Percentiles rank a stretch among this genome's conserved stretches.
Evolutionary conservation across 495 filamentous ascomycete species (phyloP).

Genomic region (Cryomyces antarcticus): DNA sequence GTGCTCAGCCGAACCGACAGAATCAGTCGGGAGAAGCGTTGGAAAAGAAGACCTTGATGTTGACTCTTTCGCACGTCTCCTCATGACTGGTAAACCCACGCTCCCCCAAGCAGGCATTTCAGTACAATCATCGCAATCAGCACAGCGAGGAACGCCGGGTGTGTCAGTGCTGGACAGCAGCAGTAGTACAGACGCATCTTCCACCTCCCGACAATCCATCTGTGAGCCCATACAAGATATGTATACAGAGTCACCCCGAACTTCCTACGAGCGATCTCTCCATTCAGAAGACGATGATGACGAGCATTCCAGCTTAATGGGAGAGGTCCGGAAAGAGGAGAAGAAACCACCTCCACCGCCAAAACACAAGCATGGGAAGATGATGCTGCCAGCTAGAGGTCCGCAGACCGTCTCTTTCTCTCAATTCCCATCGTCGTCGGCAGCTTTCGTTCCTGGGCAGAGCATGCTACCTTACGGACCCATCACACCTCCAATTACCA

Average conservation of each 20-base stretch:
- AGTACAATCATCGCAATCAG: not conserved
- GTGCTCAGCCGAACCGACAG: not conserved
- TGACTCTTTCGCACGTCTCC: slow-evolving; percentile 19
- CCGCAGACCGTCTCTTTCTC: slow-evolving; percentile 19
- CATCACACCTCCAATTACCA: not conserved
- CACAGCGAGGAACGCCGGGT: not conserved
- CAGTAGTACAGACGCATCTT: slow-evolving; percentile 20
- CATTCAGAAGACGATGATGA: slow-evolving; percentile 16
- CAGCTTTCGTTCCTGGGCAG: slow-evolving; percentile 2
- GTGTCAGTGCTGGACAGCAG: slow-evolving; percentile 12
- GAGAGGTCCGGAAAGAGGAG: slow-evolving; percentile 2
- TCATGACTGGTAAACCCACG: slow-evolving; percentile 15
- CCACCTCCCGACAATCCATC: slow-evolving; percentile 17
- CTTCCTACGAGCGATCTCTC: slow-evolving; percentile 13
- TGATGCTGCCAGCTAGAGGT: slow-evolving; percentile 5
- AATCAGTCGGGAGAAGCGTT: not conserved
- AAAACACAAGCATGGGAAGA: slow-evolving; percentile 15
- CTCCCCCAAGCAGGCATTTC: slow-evolving; percentile 5
- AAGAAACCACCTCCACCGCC: slow-evolving; percentile 13
- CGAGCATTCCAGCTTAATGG: slow-evolving; percentile 12
- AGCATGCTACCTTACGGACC: no score
- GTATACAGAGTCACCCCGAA: slow-evolving; percentile 15
- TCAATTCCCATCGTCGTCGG: slow-evolving; percentile 13
- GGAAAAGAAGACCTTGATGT: slow-evolving; percentile 14
- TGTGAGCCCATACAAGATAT: slow-evolving; percentile 16